Base-by-base conservation (phyloP, 805 yeast genomes). In the Pichia nanzhaoensis region DNA sequence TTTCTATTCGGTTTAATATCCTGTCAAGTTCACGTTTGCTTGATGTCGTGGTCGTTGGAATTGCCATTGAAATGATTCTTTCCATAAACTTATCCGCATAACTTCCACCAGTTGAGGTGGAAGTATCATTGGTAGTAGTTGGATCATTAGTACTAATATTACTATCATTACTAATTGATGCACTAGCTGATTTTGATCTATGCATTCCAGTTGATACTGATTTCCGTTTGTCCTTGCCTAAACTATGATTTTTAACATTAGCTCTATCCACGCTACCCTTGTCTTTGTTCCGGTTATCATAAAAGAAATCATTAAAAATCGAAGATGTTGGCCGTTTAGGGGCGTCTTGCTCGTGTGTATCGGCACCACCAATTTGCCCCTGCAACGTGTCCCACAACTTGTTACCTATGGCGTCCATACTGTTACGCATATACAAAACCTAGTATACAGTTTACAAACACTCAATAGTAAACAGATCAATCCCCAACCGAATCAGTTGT, bases 31-130 rank as follows among this genome's bases (percentile, higher is more conserved):
- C 61, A 31, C 62, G 66, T 17, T 70, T 70, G 19, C 70, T 70
- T 18, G 70, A 62, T 17, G 74, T 73, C 3, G 77, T 69, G 0
- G 77, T 66, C 0, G 84, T 72, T 0, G 95, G 93, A 21, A 86
- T 67, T 1, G 89, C 83, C 80, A 85, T 77, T 19, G 79, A 68
- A 7, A 87, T 64, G 41, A 86, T 66, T 55, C 80, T 75, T 55
- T 88, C 95, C 52, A 87, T 74, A 44, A 87, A 62, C 45, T 80
- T 81, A 53, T 87, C 95, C 0, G 85, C 71, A 57, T 84, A 56
- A 9, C 34, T 42, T 13, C 39, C 31, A 7, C 41, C 37, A 3
- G 16, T 14, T 30, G 43, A 13, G n/a, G 37, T 8, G 14, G 37
- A 24, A 24, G 10, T 24, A 30, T 30, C 16, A 30, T 30, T 30